These are phyloP conservation scores for Apophysomyces trapeziformis DNA, from an alignment of 371 early-diverging fungal genomes.

Conservation along the genomic window DNA sequence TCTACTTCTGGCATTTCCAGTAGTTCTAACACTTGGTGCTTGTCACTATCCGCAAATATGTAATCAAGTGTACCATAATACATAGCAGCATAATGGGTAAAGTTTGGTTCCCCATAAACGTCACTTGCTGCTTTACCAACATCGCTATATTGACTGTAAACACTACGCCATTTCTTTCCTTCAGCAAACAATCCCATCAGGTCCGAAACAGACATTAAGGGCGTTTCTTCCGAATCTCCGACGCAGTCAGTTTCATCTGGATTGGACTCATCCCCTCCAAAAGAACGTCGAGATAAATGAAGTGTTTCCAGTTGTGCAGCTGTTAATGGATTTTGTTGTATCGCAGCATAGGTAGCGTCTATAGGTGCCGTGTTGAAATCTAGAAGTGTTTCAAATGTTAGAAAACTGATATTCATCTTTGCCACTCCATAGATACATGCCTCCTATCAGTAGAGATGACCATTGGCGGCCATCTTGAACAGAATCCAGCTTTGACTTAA, in stretches of 20 bases:
- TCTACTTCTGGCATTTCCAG: slow-evolving; percentile 47
- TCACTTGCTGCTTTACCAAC: slow-evolving; percentile 19
- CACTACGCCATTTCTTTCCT: slow-evolving; percentile 34
- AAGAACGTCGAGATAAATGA: slow-evolving; percentile 29
- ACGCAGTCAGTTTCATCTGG: neutral
- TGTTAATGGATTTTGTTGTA: slow-evolving; percentile 24
- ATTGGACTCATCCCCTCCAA: slow-evolving; percentile 7
- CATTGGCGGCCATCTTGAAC: slow-evolving; percentile 17
- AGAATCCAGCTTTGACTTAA: slow-evolving; percentile 18
- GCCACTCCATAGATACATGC: slow-evolving; percentile 11
- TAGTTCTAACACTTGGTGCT: slow-evolving; percentile 20
- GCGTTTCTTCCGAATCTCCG: neutral
- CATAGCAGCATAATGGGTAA: slow-evolving; percentile 54
- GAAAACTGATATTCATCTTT: neutral
- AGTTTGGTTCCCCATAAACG: slow-evolving; percentile 52
- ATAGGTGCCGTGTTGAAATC: slow-evolving; percentile 63
- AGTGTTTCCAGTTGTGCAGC: slow-evolving; percentile 25
- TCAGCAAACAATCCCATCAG: slow-evolving; percentile 31
- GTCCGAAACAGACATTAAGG: slow-evolving; percentile 18
- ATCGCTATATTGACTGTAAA: slow-evolving; percentile 34
- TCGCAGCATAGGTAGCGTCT: slow-evolving; percentile 47
- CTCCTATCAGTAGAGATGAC: slow-evolving; percentile 35
- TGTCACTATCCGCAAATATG: slow-evolving; percentile 39
- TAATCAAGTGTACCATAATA: slow-evolving; percentile 64
- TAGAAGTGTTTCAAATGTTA: slow-evolving; percentile 7